Percentiles rank a stretch among this genome's conserved stretches.
These are phyloP conservation scores for Bipolaris gigantea DNA, from an alignment of 2,329 filamentous ascomycete genomes.

Conservation along the genomic window DNA sequence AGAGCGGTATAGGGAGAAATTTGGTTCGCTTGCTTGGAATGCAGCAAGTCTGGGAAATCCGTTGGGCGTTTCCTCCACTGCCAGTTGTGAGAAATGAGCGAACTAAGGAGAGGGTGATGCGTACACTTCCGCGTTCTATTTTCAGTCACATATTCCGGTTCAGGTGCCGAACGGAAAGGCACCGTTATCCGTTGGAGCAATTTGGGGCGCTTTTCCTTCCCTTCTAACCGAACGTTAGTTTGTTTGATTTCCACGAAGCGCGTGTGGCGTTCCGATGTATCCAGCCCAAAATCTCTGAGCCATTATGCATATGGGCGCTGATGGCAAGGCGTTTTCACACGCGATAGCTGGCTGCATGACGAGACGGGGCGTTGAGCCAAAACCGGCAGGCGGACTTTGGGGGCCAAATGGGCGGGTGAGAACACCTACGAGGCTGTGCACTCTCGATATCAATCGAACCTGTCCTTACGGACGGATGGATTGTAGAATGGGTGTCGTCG, in stretches of 20 bases:
- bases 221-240: slow-evolving; percentile 22
- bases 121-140: slow-evolving; percentile 40
- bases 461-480: slow-evolving; percentile 12
- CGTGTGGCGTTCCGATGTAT: neutral
- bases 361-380: neutral
- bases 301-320: slow-evolving; percentile 1
- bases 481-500: slow-evolving; percentile 21
- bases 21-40: slow-evolving; percentile 46
- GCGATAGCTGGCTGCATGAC: neutral
- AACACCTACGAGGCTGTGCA: slow-evolving; percentile 41
- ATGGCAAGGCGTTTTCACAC: neutral
- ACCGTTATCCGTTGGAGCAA: slow-evolving; percentile 33
- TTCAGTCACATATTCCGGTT: slow-evolving; percentile 36
- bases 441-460: slow-evolving; percentile 17
- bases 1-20: slow-evolving; percentile 46
- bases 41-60: slow-evolving; percentile 46
- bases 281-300: neutral
- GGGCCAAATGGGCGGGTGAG: slow-evolving; percentile 13
- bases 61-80: slow-evolving; percentile 44
- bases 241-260: neutral
- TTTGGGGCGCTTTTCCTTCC: slow-evolving; percentile 28
- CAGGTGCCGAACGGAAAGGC: slow-evolving; percentile 36
- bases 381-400: slow-evolving; percentile 6
- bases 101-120: slow-evolving; percentile 1
- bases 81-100: slow-evolving; percentile 3